phyloP scores from a whole-genome alignment of 2,329 filamentous ascomycete species.

The Fusarium sp. region DNA sequence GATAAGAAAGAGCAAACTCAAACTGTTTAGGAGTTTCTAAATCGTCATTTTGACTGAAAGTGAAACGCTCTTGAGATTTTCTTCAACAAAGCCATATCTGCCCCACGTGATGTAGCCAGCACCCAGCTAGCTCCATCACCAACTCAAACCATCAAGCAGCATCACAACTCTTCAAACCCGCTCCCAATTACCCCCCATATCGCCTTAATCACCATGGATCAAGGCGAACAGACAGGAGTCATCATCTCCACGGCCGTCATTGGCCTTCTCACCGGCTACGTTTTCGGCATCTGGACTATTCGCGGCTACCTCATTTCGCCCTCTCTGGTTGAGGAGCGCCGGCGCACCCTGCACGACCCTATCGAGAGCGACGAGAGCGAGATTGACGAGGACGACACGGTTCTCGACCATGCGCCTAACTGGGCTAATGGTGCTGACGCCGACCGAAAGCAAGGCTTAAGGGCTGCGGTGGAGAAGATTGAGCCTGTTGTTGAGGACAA shows the following conservation, averaged over 20 bases:
- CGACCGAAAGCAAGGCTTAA: conserved; percentile 69
- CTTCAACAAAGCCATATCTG: not conserved
- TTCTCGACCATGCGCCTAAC: conserved; percentile 76
- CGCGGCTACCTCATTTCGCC: conserved; percentile 71
- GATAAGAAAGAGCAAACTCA: not conserved
- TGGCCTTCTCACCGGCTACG: conserved; percentile 81
- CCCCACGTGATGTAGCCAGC: conserved; percentile 41
- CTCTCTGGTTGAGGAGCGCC: conserved; percentile 68
- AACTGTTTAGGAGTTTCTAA: not conserved
- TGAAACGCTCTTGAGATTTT: conserved; percentile 9
- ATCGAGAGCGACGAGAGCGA: conserved; percentile 79
- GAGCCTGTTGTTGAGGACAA: conserved; percentile 53
- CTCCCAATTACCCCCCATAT: not conserved
- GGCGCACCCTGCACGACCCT: conserved; percentile 69
- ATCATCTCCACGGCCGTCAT: conserved; percentile 81
- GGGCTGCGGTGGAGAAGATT: conserved; percentile 58
- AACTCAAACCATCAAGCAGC: conserved; percentile 14
- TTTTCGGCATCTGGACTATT: conserved; percentile 81
- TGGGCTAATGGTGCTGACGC: conserved; percentile 74
- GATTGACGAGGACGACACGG: conserved; percentile 69
- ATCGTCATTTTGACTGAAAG: not conserved
- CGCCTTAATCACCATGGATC: conserved; percentile 53
- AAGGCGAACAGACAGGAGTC: conserved; percentile 65
- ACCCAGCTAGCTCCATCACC: conserved; percentile 33
- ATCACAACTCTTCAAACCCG: conserved; percentile 14